Evolutionary conservation across 2,329 filamentous ascomycete species (phyloP).

Genomic region (Thielaviopsis populi): DNA sequence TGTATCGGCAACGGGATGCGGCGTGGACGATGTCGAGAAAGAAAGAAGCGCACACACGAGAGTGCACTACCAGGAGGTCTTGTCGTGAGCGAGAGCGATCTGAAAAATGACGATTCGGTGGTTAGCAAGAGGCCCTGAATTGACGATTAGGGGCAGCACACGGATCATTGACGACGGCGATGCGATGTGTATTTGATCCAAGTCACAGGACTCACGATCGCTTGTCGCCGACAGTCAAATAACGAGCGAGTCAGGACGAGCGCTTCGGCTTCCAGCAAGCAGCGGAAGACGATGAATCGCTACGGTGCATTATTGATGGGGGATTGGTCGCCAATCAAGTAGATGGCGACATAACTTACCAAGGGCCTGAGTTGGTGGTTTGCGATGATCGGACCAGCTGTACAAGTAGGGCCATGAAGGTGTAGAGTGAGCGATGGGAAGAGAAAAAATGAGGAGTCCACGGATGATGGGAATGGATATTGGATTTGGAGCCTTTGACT

Average conservation of each 20-base stretch:
- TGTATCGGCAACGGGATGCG: slow-evolving; percentile 2
- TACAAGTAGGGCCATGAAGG: slow-evolving; percentile 3
- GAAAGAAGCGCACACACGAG: not conserved
- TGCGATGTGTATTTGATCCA: not conserved
- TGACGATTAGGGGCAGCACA: not conserved
- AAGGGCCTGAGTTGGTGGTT: slow-evolving; percentile 7
- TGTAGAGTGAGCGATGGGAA: slow-evolving; percentile 8
- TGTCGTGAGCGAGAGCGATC: slow-evolving; percentile 4
- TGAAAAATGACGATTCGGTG: not conserved
- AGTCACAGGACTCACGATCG: not conserved
- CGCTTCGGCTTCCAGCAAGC: not conserved
- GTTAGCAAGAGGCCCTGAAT: not conserved
- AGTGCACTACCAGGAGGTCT: not conserved
- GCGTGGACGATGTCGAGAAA: not conserved
- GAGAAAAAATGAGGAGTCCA: slow-evolving; percentile 14
- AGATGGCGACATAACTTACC: slow-evolving; percentile 4
- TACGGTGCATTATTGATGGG: not conserved
- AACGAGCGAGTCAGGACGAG: not conserved
- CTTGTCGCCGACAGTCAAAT: not conserved
- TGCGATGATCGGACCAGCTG: slow-evolving; percentile 9
- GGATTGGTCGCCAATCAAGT: not conserved
- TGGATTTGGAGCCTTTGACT: not conserved
- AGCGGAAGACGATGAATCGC: slow-evolving; percentile 3
- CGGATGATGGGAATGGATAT: slow-evolving; percentile 1
- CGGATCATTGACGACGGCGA: not conserved